Base-by-base conservation (phyloP, 1,139 yeast species). In the Hyphopichia pseudoburtonii region DNA sequence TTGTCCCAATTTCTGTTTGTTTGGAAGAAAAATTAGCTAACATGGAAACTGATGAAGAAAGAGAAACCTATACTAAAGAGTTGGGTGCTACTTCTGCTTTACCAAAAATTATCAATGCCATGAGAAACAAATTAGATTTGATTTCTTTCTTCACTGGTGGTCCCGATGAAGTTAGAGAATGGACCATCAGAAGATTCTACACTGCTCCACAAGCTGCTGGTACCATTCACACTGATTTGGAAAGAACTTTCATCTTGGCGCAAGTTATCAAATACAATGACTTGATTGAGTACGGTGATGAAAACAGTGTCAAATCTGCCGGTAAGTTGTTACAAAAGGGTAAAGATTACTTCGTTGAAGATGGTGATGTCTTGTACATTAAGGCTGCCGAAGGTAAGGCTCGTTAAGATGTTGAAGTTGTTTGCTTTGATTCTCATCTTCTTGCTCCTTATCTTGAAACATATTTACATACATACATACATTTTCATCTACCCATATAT, bases 341-440 rank as follows among this genome's bases (percentile, higher is more conserved):
- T 77, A 94, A 92, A 69, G 97, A 90, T 51, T 92, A 94, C 61
- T 92, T 80, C 47, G 96, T 94, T 47, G 73, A 67, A 50, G 77
- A 71, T 51, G 77, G 97, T 63, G 97, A 90, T 63, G 77, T 92
- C 55, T 82, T 90, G 53, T 90, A 84, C 72, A 86, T 90, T 76
- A 86, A 95, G 76, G 89, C 97, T 45, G 97, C 95, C 64, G 96
- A 95, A 43, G 97, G 97, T 71, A 90, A 90, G 76, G 76, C 75
- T 42, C 73, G 77, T 61, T 70, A 70, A 65, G 29, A 7, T 7
- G 23, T 10, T 21, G 7, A 21, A 21, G 10, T 21, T n/a, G n/a
- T n/a, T n/a, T n/a, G n/a, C n/a, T n/a, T n/a, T n/a, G n/a, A n/a
- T n/a, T 21, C 10, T 21, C 10, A 21, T 8, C 24, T 21, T 21